These are phyloP conservation scores for Phytophthora lateralis DNA, from an alignment of 352 stramenopile species.

Conservation along the genomic window DNA sequence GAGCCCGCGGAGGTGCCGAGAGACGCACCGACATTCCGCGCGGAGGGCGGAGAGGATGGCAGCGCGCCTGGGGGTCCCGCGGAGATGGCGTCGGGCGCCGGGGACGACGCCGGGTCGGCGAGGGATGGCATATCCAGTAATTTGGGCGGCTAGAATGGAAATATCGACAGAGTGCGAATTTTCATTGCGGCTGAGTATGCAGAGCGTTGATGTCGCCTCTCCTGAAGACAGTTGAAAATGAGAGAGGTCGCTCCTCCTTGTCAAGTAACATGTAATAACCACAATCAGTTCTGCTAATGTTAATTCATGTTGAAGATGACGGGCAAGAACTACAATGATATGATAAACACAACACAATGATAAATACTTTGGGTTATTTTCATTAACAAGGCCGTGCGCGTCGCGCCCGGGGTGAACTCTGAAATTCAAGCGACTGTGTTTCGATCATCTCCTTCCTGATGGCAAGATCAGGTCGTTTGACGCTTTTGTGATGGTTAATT, in stretches of 20 bases:
- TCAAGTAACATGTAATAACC: conserved; percentile 25
- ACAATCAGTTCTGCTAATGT: conserved; percentile 10
- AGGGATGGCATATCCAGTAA: conserved; percentile 29
- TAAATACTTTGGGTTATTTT: too few species aligned
- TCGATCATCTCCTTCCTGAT: too few species aligned
- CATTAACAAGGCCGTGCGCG: too few species aligned
- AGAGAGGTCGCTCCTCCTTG: neutral
- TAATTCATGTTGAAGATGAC: conserved; percentile 25
- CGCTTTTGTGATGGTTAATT: too few species aligned
- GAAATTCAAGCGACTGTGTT: too few species aligned
- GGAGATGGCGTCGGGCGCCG: neutral
- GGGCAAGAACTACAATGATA: too few species aligned
- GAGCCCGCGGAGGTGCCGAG: neutral
- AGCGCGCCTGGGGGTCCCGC: neutral
- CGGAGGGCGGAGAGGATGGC: neutral
- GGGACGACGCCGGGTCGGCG: conserved; percentile 1
- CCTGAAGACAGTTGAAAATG: neutral
- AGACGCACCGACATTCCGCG: conserved; percentile 1
- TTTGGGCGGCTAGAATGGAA: conserved; percentile 37
- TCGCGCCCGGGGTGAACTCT: too few species aligned
- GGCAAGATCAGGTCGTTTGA: too few species aligned
- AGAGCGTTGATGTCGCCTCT: neutral
- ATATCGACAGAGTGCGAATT: conserved; percentile 15
- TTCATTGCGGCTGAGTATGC: neutral
- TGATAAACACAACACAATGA: too few species aligned